Evolutionary conservation across 495 filamentous ascomycete genomes (phyloP).

Genomic region (Tuber aestivum): DNA sequence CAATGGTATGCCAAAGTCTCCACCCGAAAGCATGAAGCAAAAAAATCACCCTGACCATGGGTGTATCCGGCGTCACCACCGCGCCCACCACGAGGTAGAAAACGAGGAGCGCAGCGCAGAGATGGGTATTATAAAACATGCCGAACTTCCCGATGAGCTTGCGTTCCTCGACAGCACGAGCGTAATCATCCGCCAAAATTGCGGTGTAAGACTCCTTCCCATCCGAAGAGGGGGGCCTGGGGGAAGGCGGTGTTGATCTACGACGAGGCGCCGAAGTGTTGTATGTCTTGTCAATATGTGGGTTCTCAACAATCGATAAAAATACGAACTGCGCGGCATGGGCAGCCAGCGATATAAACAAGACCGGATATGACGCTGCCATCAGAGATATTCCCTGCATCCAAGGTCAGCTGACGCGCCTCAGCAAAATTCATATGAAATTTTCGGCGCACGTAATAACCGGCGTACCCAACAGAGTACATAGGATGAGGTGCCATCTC

Average conservation of each 20-base stretch:
- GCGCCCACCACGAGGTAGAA: constrained; percentile 67
- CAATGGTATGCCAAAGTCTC: constrained; percentile 89
- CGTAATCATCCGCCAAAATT: constrained; percentile 21
- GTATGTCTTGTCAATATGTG: constrained; percentile 97
- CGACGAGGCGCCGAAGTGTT: constrained; percentile 73
- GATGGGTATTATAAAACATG: constrained; percentile 76
- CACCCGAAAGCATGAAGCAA: constrained; percentile 70
- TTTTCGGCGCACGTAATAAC: constrained; percentile 61
- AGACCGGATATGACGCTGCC: constrained; percentile 92
- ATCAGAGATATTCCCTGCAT: constrained; percentile 83
- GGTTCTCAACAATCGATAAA: constrained; percentile 82
- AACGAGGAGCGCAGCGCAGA: constrained; percentile 67
- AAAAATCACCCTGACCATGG: constrained; percentile 67
- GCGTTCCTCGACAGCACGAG: constrained; percentile 26
- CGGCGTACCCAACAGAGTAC: constrained; percentile 97
- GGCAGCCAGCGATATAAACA: constrained; percentile 91
- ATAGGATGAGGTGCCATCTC: constrained; percentile 99
- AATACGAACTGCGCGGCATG: constrained; percentile 94
- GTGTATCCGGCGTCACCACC: constrained; percentile 68
- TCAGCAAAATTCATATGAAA: background rate
- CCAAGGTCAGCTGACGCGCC: background rate
- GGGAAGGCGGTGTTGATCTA: constrained; percentile 27
- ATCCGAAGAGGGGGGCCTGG: constrained; percentile 16
- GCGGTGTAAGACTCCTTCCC: constrained; percentile 15
- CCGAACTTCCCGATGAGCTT: constrained; percentile 68